Percentiles rank a stretch among this genome's conserved stretches.
Conservation (phyloP, 2,329 filamentous ascomycete genomes). For the Cytospora mali region DNA sequence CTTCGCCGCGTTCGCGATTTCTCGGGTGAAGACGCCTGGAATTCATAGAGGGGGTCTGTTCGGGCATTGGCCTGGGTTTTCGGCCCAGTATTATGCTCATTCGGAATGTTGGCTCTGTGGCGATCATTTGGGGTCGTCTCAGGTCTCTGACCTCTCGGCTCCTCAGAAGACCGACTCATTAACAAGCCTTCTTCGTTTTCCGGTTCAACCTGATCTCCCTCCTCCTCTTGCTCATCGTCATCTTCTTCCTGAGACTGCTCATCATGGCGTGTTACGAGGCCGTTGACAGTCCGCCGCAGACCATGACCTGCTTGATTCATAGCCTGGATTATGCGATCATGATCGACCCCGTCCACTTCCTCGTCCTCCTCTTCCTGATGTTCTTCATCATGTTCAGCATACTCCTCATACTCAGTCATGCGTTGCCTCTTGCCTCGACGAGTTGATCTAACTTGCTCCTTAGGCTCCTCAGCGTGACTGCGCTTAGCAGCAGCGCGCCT, state of each 20-base stretch:
- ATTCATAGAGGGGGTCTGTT: neutral
- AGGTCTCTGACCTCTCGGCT: neutral
- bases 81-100: neutral
- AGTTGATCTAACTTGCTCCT: neutral
- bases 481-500: slow-evolving; percentile 2
- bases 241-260: neutral
- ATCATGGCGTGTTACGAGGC: neutral
- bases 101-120: neutral
- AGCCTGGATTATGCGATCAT: slow-evolving; percentile 10
- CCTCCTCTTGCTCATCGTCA: neutral
- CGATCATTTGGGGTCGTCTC: neutral
- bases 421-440: neutral
- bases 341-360: neutral
- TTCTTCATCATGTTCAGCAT: neutral
- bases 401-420: neutral
- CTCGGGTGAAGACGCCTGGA: neutral
- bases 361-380: slow-evolving; percentile 17
- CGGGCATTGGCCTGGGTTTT: too few species aligned
- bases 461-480: neutral
- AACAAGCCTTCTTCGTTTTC: neutral
- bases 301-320: slow-evolving; percentile 16
- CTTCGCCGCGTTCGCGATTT: neutral
- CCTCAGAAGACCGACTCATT: neutral
- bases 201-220: neutral
- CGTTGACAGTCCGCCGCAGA: slow-evolving; percentile 10